These are phyloP conservation scores for Hyaloraphidium curvatum DNA, from an alignment of 192 early-diverging fungal genomes.

Conservation along the genomic window DNA sequence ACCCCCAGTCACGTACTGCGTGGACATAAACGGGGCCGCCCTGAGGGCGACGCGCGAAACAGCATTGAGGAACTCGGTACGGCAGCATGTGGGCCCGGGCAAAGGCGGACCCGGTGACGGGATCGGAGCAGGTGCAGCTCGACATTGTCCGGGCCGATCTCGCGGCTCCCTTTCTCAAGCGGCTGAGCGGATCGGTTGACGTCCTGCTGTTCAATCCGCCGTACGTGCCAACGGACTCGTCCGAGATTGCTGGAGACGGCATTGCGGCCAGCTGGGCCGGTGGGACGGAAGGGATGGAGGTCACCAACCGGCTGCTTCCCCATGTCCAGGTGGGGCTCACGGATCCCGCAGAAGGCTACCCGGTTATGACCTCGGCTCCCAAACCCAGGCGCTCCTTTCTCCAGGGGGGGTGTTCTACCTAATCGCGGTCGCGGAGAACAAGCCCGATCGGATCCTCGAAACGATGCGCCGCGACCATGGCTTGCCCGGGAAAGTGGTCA, in stretches of 20 bases:
- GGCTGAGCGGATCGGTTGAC: constrained; percentile 41
- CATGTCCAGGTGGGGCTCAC: constrained; percentile 29
- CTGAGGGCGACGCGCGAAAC: constrained; percentile 44
- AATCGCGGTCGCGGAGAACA: constrained; percentile 70
- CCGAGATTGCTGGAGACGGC: constrained; percentile 48
- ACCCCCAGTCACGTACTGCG: constrained; percentile 31
- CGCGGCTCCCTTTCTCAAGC: constrained; percentile 24
- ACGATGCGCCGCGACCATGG: constrained; percentile 28
- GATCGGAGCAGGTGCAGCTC: constrained; percentile 21
- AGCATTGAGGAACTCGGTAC: constrained; percentile 24
- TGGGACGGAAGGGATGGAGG: constrained; percentile 70
- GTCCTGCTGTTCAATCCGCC: constrained; percentile 86
- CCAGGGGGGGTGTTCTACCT: constrained; percentile 62
- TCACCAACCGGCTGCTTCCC: constrained; percentile 61
- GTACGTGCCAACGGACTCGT: constrained; percentile 68
- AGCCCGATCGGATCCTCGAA: constrained; percentile 53
- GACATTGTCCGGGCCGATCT: constrained; percentile 49
- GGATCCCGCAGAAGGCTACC: neutral
- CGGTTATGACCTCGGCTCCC: neutral
- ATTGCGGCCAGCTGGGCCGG: constrained; percentile 88
- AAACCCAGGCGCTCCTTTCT: constrained; percentile 34
- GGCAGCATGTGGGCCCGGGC: too few species aligned
- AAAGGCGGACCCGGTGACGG: constrained; percentile 1
- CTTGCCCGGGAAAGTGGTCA: constrained; percentile 14
- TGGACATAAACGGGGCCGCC: constrained; percentile 71